Conservation (phyloP, 2,329 filamentous ascomycete genomes). For the Trichoderma citrinoviride region DNA sequence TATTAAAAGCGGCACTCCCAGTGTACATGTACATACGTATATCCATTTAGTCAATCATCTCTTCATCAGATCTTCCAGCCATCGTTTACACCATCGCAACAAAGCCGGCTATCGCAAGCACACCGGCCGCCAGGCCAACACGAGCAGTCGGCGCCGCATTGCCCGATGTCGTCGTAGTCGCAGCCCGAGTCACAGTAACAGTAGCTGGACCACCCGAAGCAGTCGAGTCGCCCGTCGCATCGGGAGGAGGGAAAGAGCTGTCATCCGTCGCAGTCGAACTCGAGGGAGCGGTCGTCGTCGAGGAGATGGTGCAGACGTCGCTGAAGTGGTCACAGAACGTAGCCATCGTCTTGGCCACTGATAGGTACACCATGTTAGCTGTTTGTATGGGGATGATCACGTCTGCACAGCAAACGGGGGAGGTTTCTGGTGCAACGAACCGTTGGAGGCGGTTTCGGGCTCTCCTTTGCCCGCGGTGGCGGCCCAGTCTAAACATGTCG, state of each 20-base stretch:
- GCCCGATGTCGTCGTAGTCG: conserved; percentile 3
- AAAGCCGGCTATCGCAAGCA: neutral
- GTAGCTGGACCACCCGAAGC: neutral
- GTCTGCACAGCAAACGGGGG: neutral
- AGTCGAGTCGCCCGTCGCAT: neutral
- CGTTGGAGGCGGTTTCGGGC: conserved; percentile 27
- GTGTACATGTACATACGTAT: neutral
- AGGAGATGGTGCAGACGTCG: conserved; percentile 30
- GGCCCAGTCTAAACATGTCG: conserved; percentile 34
- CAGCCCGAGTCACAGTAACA: neutral
- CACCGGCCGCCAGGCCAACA: neutral
- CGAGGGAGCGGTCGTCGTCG: conserved; percentile 19
- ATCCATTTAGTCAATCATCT: neutral
- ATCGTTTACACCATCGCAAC: neutral
- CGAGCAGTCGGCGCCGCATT: conserved; percentile 3
- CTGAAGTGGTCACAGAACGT: conserved; percentile 33
- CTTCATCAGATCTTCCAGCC: neutral
- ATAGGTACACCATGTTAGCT: neutral
- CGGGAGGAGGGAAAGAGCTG: too few relatives aligned
- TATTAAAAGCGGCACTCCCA: neutral
- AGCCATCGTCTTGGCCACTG: conserved; percentile 33
- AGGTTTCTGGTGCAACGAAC: conserved; percentile 24
- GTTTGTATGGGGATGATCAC: too few relatives aligned
- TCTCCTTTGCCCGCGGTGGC: conserved; percentile 25
- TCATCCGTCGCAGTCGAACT: neutral